Evolutionary conservation across 305 asterid genomes (phyloP).

Genomic region (Fraxinus albicans): DNA sequence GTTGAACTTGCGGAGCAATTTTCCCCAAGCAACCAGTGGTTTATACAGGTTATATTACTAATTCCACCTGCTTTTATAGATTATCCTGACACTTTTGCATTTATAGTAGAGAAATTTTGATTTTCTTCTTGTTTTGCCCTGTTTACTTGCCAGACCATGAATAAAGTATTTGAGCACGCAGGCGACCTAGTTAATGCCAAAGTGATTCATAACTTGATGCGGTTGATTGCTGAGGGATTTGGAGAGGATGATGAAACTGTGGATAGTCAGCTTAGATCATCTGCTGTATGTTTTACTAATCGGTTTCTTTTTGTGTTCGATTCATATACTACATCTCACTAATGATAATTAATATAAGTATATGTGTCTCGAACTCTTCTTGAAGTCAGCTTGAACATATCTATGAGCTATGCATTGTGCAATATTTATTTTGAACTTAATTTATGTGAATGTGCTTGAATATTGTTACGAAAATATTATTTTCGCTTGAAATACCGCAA

Average conservation of each 20-base stretch:
- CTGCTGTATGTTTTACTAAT: constrained; percentile 66
- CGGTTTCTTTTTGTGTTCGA: constrained; percentile 19
- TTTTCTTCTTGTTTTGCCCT: constrained; percentile 22
- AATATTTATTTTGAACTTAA: neutral
- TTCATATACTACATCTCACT: constrained; percentile 11
- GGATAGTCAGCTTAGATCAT: constrained; percentile 85
- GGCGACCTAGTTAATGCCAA: constrained; percentile 85
- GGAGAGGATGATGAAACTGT: constrained; percentile 82
- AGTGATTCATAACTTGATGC: constrained; percentile 93
- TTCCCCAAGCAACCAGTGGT: constrained; percentile 98
- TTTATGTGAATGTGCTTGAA: neutral
- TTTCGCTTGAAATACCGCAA: too few species aligned
- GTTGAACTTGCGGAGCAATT: constrained; percentile 97
- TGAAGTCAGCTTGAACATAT: constrained; percentile 18
- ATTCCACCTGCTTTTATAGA: neutral
- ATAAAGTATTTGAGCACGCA: constrained; percentile 93
- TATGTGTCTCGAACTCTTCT: constrained; percentile 5
- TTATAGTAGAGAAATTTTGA: constrained; percentile 14
- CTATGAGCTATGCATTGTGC: neutral
- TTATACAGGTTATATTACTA: constrained; percentile 68
- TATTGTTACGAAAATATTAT: too few species aligned
- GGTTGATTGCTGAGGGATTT: constrained; percentile 93
- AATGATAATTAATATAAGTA: neutral
- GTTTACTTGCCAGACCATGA: constrained; percentile 75
- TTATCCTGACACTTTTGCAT: constrained; percentile 6